phyloP scores from a whole-genome alignment of 371 early-diverging fungal genomes.

The Mortierella sp. region DNA sequence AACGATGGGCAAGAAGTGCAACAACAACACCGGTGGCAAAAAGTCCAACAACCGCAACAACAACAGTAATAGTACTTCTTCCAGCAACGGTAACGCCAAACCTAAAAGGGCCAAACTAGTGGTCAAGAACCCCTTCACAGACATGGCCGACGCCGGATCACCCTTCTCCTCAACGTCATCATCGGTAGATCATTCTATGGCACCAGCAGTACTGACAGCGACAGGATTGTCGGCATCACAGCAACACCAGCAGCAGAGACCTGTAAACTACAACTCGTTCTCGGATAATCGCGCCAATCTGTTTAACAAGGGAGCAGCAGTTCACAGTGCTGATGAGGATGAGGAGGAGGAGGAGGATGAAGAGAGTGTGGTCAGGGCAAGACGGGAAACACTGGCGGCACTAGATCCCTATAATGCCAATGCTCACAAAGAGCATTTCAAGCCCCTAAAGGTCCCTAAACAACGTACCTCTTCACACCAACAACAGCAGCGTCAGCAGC shows the following conservation, averaged over 20 bases:
- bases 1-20: not conserved
- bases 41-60: not conserved
- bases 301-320: not conserved
- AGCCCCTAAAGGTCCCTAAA: constrained; percentile 5
- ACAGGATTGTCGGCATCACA: not conserved
- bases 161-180: not conserved
- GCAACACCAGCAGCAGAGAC: not conserved
- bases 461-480: too few species aligned
- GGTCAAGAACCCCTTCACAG: constrained; percentile 1
- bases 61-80: too few species aligned
- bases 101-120: not conserved
- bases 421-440: constrained; percentile 35
- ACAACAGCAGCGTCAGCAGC: not conserved
- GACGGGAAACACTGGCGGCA: constrained; percentile 30
- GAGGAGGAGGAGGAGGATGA: constrained; percentile 33
- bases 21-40: not conserved
- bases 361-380: constrained; percentile 28
- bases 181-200: too few species aligned
- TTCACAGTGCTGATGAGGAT: not conserved
- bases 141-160: not conserved
- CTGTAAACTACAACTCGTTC: constrained; percentile 3
- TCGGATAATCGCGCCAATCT: constrained; percentile 10
- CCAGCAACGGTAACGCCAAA: not conserved
- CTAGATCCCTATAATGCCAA: constrained; percentile 32
- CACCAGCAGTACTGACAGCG: not conserved